phyloP scores from a whole-genome alignment of 2,329 filamentous ascomycete species.

The Kalaharituber pfeilii region DNA sequence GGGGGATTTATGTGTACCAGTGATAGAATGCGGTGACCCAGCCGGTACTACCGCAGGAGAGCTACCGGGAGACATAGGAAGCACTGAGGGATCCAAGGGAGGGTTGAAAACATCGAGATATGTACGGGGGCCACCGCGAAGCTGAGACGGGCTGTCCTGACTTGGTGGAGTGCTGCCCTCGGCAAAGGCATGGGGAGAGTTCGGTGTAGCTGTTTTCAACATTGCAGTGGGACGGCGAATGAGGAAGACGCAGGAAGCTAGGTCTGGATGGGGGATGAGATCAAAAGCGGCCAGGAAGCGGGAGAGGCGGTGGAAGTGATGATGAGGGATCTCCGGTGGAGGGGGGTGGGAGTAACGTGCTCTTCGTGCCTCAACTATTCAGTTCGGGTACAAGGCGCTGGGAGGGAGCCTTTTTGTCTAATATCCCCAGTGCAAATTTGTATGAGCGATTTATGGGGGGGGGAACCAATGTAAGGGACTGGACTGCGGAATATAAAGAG shows the following conservation, averaged over 20 bases:
- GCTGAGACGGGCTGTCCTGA: conserved; percentile 4
- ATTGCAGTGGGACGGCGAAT: conserved; percentile 7
- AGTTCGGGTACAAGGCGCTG: too few species aligned
- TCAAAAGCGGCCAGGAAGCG: conserved; percentile 5
- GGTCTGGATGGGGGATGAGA: background rate
- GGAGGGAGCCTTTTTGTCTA: too few species aligned
- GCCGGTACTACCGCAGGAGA: background rate
- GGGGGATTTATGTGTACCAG: background rate
- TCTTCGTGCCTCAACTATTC: too few species aligned
- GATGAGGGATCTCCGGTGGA: background rate
- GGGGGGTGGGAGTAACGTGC: too few species aligned
- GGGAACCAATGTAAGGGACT: background rate
- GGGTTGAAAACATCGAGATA: conserved; percentile 12
- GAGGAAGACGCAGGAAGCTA: background rate
- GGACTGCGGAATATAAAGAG: conserved; percentile 1
- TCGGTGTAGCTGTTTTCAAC: conserved; percentile 11
- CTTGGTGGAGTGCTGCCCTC: conserved; percentile 3
- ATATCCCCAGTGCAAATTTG: too few species aligned
- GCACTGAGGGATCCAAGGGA: conserved; percentile 11
- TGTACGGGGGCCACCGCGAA: conserved; percentile 7
- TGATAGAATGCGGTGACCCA: conserved; percentile 1
- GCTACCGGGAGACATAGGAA: background rate
- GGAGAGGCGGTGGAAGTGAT: background rate
- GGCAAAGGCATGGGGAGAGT: conserved; percentile 10
- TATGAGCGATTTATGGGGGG: background rate